Evolutionary conservation across 1,284 basidiomycete species (phyloP).

Genomic region (Phylloboletellus chloephorus): DNA sequence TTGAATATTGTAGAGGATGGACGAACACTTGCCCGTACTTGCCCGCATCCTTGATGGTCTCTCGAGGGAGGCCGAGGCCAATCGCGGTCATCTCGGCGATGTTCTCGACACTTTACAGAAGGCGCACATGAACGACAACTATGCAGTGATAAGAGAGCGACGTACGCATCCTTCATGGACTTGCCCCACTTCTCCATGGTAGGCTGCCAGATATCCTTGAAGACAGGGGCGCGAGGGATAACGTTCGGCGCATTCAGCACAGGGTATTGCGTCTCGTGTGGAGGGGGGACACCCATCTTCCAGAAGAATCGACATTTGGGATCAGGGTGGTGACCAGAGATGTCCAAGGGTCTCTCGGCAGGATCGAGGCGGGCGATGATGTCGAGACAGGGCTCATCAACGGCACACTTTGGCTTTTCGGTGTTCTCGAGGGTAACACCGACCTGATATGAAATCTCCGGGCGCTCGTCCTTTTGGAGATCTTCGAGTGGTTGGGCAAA

Average conservation of each 20-base stretch:
- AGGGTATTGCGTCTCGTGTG: slow-evolving; percentile 74
- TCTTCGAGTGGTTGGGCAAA: slow-evolving; percentile 65
- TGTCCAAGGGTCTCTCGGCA: slow-evolving; percentile 77
- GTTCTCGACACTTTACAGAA: slow-evolving; percentile 58
- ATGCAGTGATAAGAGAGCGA: slow-evolving; percentile 11
- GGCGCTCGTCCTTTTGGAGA: slow-evolving; percentile 71
- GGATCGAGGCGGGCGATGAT: slow-evolving; percentile 70
- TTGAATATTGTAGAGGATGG: neutral
- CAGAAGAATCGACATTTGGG: slow-evolving; percentile 94
- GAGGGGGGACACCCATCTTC: slow-evolving; percentile 74
- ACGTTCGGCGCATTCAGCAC: slow-evolving; percentile 76
- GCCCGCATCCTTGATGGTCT: slow-evolving; percentile 71
- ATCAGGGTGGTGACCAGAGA: slow-evolving; percentile 71
- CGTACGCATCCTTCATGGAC: slow-evolving; percentile 81
- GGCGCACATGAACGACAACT: neutral
- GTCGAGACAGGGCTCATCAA: slow-evolving; percentile 66
- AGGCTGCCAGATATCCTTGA: slow-evolving; percentile 24
- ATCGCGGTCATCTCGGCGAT: slow-evolving; percentile 80
- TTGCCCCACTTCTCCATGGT: slow-evolving; percentile 80
- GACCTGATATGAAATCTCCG: slow-evolving; percentile 73
- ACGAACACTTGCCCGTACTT: slow-evolving; percentile 61
- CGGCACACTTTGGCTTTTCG: slow-evolving; percentile 84
- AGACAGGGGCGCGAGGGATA: slow-evolving; percentile 48
- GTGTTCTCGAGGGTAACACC: slow-evolving; percentile 91
- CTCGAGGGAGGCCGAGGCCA: slow-evolving; percentile 67